phyloP scores from a whole-genome alignment of 164 flowering plant genomes.

The Stephania yunnanensis region DNA sequence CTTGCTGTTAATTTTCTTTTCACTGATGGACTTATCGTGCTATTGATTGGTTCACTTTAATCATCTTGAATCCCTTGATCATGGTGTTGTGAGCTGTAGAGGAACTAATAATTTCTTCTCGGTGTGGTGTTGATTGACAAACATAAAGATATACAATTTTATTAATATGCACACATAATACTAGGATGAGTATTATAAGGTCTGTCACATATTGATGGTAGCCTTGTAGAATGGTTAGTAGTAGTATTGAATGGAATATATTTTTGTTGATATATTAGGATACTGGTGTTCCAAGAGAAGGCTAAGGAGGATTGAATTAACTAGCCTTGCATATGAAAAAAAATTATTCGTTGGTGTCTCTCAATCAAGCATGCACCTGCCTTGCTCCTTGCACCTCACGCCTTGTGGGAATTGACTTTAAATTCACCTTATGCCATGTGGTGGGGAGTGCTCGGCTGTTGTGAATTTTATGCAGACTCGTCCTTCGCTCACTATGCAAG shows the following conservation, averaged over 20 bases:
- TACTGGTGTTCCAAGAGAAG: too few species aligned
- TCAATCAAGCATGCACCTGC: too few species aligned
- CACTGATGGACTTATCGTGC: not conserved
- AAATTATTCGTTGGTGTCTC: too few species aligned
- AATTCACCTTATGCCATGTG: too few species aligned
- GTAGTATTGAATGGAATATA: not conserved
- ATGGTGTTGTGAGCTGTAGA: not conserved
- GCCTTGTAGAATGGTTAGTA: not conserved
- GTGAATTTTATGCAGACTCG: not conserved
- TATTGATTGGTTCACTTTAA: not conserved
- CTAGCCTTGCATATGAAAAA: too few species aligned
- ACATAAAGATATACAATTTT: not conserved
- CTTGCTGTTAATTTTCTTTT: not conserved
- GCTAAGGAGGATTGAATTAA: too few species aligned
- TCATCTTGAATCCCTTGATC: not conserved
- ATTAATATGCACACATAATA: not conserved
- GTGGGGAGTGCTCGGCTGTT: not conserved
- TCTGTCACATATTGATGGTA: not conserved
- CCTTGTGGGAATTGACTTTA: too few species aligned
- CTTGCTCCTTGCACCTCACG: too few species aligned
- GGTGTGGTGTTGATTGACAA: not conserved
- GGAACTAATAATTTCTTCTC: not conserved
- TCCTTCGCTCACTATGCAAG: not conserved
- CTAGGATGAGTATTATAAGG: not conserved
- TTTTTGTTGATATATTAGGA: not conserved